A percentile compares a stretch with the other conserved stretches of the same genome.
These are phyloP conservation scores for Gleditsia sinensis DNA, from an alignment of 306 rosid species.

Conservation along the genomic window DNA sequence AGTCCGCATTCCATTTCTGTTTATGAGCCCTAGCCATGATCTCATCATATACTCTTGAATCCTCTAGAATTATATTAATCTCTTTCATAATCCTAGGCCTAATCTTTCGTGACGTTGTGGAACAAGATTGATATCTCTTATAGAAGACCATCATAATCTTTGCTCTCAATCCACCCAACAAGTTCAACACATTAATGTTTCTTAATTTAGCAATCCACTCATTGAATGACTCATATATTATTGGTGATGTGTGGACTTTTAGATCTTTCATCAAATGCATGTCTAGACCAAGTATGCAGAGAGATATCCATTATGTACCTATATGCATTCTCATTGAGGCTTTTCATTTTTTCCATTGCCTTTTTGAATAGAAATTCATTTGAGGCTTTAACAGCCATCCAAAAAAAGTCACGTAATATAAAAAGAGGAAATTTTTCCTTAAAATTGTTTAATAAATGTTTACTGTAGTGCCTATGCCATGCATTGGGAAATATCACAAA, in stretches of 20 bases:
- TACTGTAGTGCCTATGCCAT: background rate
- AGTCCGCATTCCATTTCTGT: too few relatives aligned
- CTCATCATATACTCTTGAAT: too few relatives aligned
- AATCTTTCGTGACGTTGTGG: too few relatives aligned
- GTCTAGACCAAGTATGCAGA: background rate
- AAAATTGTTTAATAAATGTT: background rate
- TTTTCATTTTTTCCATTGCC: background rate
- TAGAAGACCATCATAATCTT: too few relatives aligned
- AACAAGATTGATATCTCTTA: too few relatives aligned
- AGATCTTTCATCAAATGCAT: background rate
- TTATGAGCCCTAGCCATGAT: too few relatives aligned
- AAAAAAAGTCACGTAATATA: background rate
- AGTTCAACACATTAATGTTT: background rate
- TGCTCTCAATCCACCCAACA: too few relatives aligned
- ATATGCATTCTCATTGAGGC: background rate
- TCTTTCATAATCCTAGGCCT: too few relatives aligned
- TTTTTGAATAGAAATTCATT: background rate
- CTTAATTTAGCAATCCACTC: background rate
- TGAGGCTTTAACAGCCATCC: too few relatives aligned
- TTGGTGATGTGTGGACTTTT: background rate
- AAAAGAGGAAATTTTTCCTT: background rate
- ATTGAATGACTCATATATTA: constrained; percentile 12
- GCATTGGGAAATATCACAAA: background rate
- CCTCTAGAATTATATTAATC: too few relatives aligned
- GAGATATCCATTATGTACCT: background rate